Conservation (phyloP, 495 filamentous ascomycete species). For the Cladorrhinum samala region DNA sequence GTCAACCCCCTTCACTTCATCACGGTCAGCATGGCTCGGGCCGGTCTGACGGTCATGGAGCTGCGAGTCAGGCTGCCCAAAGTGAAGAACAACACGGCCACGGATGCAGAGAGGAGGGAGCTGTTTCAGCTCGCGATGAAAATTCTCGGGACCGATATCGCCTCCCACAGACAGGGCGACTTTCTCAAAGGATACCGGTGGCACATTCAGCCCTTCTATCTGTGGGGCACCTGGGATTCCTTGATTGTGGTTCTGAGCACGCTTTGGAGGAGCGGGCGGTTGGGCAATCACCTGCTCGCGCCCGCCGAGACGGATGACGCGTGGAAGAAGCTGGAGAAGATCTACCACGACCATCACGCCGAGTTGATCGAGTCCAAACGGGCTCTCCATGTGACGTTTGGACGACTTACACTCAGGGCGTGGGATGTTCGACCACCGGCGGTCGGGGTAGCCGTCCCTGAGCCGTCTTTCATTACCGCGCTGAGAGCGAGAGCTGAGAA, state of each 20-base stretch:
- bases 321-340: constrained; percentile 9
- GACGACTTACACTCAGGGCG: constrained; percentile 10
- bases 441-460: not conserved
- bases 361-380: constrained; percentile 5
- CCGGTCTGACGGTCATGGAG: constrained; percentile 10
- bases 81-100: not conserved
- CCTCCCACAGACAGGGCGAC: not conserved
- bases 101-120: not conserved
- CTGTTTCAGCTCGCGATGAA: constrained; percentile 7
- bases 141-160: constrained; percentile 14
- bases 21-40: constrained; percentile 6
- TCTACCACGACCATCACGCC: constrained; percentile 6
- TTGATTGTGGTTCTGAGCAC: constrained; percentile 12
- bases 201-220: constrained; percentile 11
- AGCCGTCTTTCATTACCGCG: constrained; percentile 9
- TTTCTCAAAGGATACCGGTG: constrained; percentile 7
- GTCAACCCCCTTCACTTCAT: constrained; percentile 17
- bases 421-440: constrained; percentile 5
- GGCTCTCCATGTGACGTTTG: constrained; percentile 3
- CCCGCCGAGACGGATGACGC: not conserved
- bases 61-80: constrained; percentile 9
- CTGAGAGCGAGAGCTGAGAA: not conserved
- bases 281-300: not conserved
- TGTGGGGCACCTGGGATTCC: constrained; percentile 13
- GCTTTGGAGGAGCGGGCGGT: not conserved